Base-by-base conservation (phyloP, 257 asterid genomes). In the Ilex asprella region DNA sequence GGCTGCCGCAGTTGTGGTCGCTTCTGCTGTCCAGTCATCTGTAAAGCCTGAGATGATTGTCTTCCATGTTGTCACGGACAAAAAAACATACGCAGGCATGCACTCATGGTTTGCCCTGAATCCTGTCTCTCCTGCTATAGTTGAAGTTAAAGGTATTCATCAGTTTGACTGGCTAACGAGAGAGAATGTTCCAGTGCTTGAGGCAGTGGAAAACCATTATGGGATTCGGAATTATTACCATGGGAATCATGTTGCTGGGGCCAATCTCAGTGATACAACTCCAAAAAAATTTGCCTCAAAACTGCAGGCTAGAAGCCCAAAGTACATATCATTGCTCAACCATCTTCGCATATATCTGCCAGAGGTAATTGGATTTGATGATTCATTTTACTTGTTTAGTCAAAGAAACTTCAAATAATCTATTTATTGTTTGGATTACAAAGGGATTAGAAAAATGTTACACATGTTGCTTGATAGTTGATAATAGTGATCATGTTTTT, bases 81-180 rank as follows among this genome's bases (percentile, higher is more conserved):
- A 92, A 82, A 92, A 92, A 85, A 92, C 97, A 63, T 92, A 86
- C 71, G 91, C 99, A 29, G 97, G 91, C 78, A 92, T 92, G 97
- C 99, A 92, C 76, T 86, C 99, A 39, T 92, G 99, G 97, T 92
- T 92, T 55, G 97, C 99, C 39, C 67, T 92, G 75, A 87, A 92
- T 80, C 79, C 94, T 16, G 59, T 83, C 62, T 74, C 79, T 72
- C 95, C 97, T 61, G 99, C 97, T 62, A 79, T 86, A 62, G 76
- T 92, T 70, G 99, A 92, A 81, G 95, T 92, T 29, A 92, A 89
- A 89, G 93, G 97, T 39, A 75, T 89, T 68, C 99, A 93, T 81
- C 97, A 89, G 70, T 93, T 89, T 79, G 99, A 93, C 75, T 93
- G 99, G 99, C 78, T 86, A 69, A 86, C 96, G 35, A 83, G 95